Evolutionary conservation across 352 stramenopile species (phyloP), one percentile per base, ranked within the genome.

Genomic region (Pythium pectinolyticum): DNA sequence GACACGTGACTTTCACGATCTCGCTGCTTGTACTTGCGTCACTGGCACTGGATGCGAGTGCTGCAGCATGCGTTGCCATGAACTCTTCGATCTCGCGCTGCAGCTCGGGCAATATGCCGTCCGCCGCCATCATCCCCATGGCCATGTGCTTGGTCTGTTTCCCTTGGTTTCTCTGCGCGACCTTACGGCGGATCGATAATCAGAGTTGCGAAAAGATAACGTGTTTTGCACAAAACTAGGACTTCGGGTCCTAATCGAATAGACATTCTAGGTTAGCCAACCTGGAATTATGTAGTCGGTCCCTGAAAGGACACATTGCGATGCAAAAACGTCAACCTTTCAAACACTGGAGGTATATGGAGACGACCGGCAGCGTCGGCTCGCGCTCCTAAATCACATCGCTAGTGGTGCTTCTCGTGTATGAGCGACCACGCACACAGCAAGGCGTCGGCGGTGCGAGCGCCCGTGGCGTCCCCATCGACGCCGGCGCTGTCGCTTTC

Each of bases 41-140:
- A 32, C 49, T 49, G 19, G 53, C 31, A 41, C 49, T 27, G 41
- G 35, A 57, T 63, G 27, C 7, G 20, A 47, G 56, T 6, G 17
- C 14, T 5, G 72, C 24, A 10, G 57, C 69, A 40, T 90, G 68
- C 0, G 72, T 73, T 3, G 78, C 72, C 46, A 90, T 71, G 58
- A 91, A 82, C 1, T 66, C 80, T 39, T 90, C 72, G 37, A 93
- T 50, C 56, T 86, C 74, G 9, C 75, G 73, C 62, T 85, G 66
- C 8, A 93, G 57, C 67, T 90, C 82, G 5, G 57, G 63, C 19
- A 64, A 62, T 17, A 77, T 64, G 24, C 65, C 66, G 27, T 70
- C 59, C 51, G 49, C 17, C 0, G 50, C 30, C 45, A 41, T 61
- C 51, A 63, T 61, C 11, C 34, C 52, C 63, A 61, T 66, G 14